These are phyloP conservation scores for Pseudocercospora pini-densiflorae DNA, from an alignment of 2,329 filamentous ascomycete species.

Conservation along the genomic window DNA sequence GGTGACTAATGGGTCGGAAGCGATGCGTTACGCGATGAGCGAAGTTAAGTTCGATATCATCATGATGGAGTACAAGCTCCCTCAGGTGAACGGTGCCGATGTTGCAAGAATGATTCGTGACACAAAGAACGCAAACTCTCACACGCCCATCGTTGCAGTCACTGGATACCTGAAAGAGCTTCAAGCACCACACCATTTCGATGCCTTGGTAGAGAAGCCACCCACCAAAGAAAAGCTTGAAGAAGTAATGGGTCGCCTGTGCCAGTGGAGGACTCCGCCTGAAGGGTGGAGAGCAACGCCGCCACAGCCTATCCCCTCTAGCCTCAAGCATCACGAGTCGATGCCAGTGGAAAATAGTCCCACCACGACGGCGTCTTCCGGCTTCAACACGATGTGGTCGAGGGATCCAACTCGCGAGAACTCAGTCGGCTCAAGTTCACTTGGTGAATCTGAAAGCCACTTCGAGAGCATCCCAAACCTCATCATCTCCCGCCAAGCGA, in stretches of 20 bases:
- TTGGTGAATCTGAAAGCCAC: slow-evolving; percentile 82
- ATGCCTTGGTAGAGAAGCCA: slow-evolving; percentile 93
- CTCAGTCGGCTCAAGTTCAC: slow-evolving; percentile 85
- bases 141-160: slow-evolving; percentile 94
- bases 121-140: slow-evolving; percentile 91
- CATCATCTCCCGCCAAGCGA: slow-evolving; percentile 67
- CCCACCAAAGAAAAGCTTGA: slow-evolving; percentile 90
- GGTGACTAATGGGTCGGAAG: slow-evolving; percentile 86
- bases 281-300: slow-evolving; percentile 57
- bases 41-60: slow-evolving; percentile 99
- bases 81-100: slow-evolving; percentile 92
- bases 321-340: slow-evolving; percentile 65
- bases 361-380: slow-evolving; percentile 75
- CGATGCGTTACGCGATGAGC: slow-evolving; percentile 89
- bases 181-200: slow-evolving; percentile 93
- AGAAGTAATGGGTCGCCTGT: slow-evolving; percentile 84
- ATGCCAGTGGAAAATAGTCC: slow-evolving; percentile 77
- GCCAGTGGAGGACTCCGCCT: slow-evolving; percentile 87
- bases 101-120: slow-evolving; percentile 98
- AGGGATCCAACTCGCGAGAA: slow-evolving; percentile 64
- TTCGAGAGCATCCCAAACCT: slow-evolving; percentile 79
- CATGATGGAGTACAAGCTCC: slow-evolving; percentile 95
- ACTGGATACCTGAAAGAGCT: slow-evolving; percentile 98
- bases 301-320: slow-evolving; percentile 60
- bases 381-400: slow-evolving; percentile 57